phyloP scores from a whole-genome alignment of 176 grass and related monocot species.

The Lolium rigidum region DNA sequence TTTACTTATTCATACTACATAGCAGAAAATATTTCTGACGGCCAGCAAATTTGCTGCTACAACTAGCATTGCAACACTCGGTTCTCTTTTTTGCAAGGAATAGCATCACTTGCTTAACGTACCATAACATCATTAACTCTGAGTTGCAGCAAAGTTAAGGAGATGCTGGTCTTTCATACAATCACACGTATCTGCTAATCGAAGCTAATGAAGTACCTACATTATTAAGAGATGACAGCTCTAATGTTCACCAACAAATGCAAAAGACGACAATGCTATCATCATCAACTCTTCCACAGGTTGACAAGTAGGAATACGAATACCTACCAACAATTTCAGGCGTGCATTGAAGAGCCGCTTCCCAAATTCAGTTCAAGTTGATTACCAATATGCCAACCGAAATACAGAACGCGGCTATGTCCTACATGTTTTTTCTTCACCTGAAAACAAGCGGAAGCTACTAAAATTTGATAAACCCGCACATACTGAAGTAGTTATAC shows the following conservation, averaged over 20 bases:
- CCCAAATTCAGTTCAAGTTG: not conserved
- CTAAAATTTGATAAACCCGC: not conserved
- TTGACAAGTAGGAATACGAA: not conserved
- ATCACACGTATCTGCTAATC: constrained; percentile 2
- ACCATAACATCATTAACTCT: not conserved
- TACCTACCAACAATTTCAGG: constrained; percentile 36
- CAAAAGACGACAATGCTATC: constrained; percentile 9
- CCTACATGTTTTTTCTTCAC: not conserved
- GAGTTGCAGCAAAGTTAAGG: not conserved
- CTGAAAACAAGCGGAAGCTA: not conserved
- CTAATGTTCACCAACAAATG: constrained; percentile 4
- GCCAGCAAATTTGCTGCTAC: not conserved
- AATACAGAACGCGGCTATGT: not conserved
- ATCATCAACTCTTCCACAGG: not conserved
- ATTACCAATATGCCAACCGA: not conserved
- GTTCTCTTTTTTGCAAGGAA: not conserved
- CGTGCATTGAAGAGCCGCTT: constrained; percentile 42
- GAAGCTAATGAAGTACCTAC: not conserved
- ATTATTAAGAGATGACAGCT: not conserved
- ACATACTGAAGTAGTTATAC: not conserved
- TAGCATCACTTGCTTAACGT: not conserved
- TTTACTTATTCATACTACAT: not conserved
- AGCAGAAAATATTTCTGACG: not conserved
- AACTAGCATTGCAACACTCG: not conserved
- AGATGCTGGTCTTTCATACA: not conserved